Percentiles rank a stretch among this genome's conserved stretches.
Conservation (phyloP, 345 rosid species). For the Citrus sinensis region DNA sequence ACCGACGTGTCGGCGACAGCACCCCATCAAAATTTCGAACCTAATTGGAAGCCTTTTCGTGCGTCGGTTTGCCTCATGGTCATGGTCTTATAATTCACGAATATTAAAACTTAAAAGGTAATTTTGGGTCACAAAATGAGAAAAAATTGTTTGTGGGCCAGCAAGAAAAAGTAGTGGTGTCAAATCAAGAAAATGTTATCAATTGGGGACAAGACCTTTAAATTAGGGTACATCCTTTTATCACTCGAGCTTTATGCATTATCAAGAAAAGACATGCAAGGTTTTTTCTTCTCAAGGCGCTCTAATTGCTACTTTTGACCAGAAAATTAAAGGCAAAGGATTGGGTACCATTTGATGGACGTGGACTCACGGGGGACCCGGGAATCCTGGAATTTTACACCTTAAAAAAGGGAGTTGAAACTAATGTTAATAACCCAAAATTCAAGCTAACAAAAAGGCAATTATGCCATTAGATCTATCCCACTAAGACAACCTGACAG, state of each 20-base stretch:
- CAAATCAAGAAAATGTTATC: conserved; percentile 29
- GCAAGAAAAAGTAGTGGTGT: conserved; percentile 13
- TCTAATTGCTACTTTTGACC: conserved; percentile 51
- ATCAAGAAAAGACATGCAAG: conserved; percentile 23
- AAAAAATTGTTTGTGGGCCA: background rate
- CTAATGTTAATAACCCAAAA: conserved; percentile 17
- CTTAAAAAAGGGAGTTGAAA: conserved; percentile 1
- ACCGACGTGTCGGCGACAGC: background rate
- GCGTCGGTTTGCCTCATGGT: background rate
- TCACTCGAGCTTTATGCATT: conserved; percentile 8
- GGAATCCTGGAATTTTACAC: conserved; percentile 22
- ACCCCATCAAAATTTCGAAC: no score
- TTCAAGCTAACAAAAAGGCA: conserved; percentile 25
- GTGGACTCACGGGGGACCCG: conserved; percentile 20
- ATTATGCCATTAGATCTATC: conserved; percentile 20
- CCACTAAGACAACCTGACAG: conserved; percentile 2
- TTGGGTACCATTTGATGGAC: conserved; percentile 25
- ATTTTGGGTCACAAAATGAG: background rate
- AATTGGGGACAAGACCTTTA: conserved; percentile 27
- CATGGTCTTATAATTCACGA: background rate
- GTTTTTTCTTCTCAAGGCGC: conserved; percentile 34
- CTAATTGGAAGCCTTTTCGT: background rate
- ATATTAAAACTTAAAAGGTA: background rate
- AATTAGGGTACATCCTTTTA: conserved; percentile 6
- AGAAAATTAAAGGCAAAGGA: conserved; percentile 7